Percentiles rank a stretch among this genome's conserved stretches.
Conservation (phyloP, 306 rosid species). For the Urtica urens region DNA sequence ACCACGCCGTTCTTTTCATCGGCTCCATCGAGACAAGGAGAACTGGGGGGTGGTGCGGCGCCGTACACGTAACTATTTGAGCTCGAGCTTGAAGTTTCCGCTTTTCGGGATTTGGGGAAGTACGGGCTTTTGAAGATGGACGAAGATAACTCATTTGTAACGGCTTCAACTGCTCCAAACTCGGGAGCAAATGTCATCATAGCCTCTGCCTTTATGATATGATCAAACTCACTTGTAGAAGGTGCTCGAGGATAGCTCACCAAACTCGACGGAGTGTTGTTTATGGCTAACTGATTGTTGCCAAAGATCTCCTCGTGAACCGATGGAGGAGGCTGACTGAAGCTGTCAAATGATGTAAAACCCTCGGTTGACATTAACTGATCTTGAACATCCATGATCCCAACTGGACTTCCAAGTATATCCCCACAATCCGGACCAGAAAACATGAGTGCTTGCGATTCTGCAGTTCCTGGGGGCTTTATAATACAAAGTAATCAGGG, state of each 20-base stretch:
- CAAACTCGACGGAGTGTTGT: constrained; percentile 36
- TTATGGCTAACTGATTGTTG: constrained; percentile 45
- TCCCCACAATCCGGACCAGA: constrained; percentile 72
- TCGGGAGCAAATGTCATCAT: constrained; percentile 92
- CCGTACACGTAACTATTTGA: constrained; percentile 64
- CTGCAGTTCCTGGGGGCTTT: constrained; percentile 99
- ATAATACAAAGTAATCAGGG: constrained; percentile 28
- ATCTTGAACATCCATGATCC: constrained; percentile 61
- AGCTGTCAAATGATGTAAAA: constrained; percentile 69
- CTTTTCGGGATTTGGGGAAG: constrained; percentile 57
- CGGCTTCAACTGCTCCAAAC: constrained; percentile 93
- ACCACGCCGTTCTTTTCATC: constrained; percentile 51
- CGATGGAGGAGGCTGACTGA: constrained; percentile 49
- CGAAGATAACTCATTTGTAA: constrained; percentile 59
- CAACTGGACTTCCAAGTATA: constrained; percentile 70
- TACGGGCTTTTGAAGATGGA: constrained; percentile 78
- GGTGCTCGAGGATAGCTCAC: constrained; percentile 39
- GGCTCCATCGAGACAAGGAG: constrained; percentile 57
- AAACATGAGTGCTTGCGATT: constrained; percentile 70
- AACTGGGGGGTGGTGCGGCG: constrained; percentile 84
- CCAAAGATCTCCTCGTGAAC: constrained; percentile 46
- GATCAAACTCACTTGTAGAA: constrained; percentile 69
- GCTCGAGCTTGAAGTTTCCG: constrained; percentile 60
- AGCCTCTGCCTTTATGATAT: constrained; percentile 85
- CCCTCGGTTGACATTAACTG: constrained; percentile 61